Evolutionary conservation across 1,284 basidiomycete genomes (phyloP).

Genomic region (Ustilago shanxiensis): DNA sequence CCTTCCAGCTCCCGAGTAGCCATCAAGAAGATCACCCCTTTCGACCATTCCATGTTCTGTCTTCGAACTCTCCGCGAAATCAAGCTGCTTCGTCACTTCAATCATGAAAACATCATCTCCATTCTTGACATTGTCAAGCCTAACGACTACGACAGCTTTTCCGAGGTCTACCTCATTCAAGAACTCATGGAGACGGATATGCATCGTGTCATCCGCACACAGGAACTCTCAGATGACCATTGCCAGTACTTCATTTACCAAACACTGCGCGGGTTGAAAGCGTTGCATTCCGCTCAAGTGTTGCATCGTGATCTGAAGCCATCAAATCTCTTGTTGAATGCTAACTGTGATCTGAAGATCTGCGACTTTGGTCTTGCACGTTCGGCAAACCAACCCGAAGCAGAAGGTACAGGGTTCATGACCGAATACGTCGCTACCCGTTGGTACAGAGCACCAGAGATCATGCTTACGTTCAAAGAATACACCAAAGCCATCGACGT

Average conservation of each 20-base stretch:
- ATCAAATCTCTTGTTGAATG: constrained; percentile 66
- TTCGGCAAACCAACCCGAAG: constrained; percentile 67
- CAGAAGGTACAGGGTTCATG: constrained; percentile 68
- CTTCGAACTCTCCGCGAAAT: constrained; percentile 68
- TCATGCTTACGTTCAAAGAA: constrained; percentile 70
- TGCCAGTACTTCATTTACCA: constrained; percentile 97
- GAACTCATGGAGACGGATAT: constrained; percentile 70
- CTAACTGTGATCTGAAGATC: constrained; percentile 69
- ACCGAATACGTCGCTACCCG: constrained; percentile 70
- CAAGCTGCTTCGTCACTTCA: constrained; percentile 68
- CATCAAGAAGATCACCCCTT: constrained; percentile 71
- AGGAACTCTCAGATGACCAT: constrained; percentile 78
- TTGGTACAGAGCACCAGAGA: constrained; percentile 69
- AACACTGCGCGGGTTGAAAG: constrained; percentile 69
- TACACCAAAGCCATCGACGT: constrained; percentile 72
- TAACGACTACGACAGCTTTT: constrained; percentile 83
- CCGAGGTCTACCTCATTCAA: constrained; percentile 88
- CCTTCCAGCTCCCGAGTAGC: constrained; percentile 69
- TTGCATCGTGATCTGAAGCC: constrained; percentile 69
- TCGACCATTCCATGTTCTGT: constrained; percentile 70
- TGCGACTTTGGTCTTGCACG: constrained; percentile 70
- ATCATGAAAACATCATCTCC: constrained; percentile 68
- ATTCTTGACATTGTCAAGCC: constrained; percentile 64
- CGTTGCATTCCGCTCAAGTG: constrained; percentile 68
- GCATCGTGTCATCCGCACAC: constrained; percentile 69